These are phyloP conservation scores for Cubamyces lactineus DNA, from an alignment of 768 basidiomycete species.

Conservation along the genomic window DNA sequence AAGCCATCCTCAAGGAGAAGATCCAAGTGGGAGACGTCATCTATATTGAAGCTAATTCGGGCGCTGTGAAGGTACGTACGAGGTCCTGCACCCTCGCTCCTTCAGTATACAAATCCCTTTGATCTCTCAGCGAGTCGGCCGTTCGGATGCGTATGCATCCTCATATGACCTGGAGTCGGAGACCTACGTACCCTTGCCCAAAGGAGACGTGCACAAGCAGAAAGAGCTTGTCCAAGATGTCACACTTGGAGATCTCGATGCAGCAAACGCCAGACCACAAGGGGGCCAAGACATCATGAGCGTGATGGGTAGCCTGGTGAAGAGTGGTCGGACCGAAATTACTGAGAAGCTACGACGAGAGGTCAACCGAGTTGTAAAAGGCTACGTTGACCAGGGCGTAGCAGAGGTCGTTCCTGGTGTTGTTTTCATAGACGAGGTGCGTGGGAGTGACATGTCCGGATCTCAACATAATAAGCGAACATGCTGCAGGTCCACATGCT, in stretches of 20 bases:
- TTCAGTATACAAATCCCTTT: not conserved
- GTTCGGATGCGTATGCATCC: constrained; percentile 96
- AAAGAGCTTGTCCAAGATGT: constrained; percentile 97
- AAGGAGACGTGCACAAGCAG: constrained; percentile 94
- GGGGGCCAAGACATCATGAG: constrained; percentile 99
- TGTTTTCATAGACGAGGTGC: constrained; percentile 97
- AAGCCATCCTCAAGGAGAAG: constrained; percentile 96
- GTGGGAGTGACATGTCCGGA: constrained; percentile 23
- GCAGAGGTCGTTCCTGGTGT: constrained; percentile 98
- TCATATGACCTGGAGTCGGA: constrained; percentile 98
- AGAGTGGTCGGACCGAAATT: constrained; percentile 92
- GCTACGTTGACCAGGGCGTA: constrained; percentile 97
- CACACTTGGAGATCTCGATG: constrained; percentile 92
- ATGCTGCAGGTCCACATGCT: constrained; percentile 91
- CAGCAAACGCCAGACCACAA: constrained; percentile 94
- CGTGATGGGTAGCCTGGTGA: constrained; percentile 91
- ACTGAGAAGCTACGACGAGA: constrained; percentile 95
- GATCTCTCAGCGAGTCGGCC: constrained; percentile 83
- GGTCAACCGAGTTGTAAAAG: constrained; percentile 96
- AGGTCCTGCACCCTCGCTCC: not conserved
- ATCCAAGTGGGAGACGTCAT: constrained; percentile 96
- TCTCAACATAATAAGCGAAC: not conserved
- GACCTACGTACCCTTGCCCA: constrained; percentile 96
- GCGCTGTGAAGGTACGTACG: constrained; percentile 85
- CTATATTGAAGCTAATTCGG: constrained; percentile 91